phyloP scores from a whole-genome alignment of 2,329 filamentous ascomycete genomes.

The Fusarium siculi region DNA sequence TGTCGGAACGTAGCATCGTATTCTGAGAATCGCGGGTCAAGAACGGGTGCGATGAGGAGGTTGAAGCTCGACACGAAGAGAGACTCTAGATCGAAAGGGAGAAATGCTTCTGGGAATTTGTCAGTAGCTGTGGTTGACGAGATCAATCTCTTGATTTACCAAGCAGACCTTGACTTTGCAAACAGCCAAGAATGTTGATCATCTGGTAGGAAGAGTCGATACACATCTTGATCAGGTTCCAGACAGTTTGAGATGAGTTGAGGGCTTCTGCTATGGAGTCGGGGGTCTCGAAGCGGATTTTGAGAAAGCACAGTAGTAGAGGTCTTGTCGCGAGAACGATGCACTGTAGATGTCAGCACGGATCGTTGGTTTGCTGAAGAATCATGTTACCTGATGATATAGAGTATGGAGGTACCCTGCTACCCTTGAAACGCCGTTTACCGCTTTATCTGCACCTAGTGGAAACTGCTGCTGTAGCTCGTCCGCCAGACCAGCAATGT shows the following conservation, averaged over 20 bases:
- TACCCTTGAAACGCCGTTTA: conserved; percentile 49
- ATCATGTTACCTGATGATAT: conserved; percentile 44
- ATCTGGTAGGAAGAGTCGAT: conserved; percentile 49
- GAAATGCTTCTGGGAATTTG: conserved; percentile 54
- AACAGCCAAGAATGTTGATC: conserved; percentile 53
- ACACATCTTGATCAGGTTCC: conserved; percentile 49
- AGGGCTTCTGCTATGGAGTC: conserved; percentile 46
- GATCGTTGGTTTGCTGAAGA: no score
- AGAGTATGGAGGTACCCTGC: conserved; percentile 48
- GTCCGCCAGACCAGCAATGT: conserved; percentile 45
- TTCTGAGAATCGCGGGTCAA: conserved; percentile 51
- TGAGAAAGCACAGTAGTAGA: conserved; percentile 47
- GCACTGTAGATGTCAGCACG: conserved; percentile 32
- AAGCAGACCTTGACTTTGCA: conserved; percentile 58
- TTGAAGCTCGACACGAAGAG: conserved; percentile 57
- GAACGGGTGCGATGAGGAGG: conserved; percentile 51
- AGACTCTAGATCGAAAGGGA: conserved; percentile 60
- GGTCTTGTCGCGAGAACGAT: conserved; percentile 49
- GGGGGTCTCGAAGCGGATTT: conserved; percentile 45
- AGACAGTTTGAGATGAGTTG: conserved; percentile 50
- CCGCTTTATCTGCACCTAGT: conserved; percentile 41
- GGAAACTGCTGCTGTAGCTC: conserved; percentile 47
- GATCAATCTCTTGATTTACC: conserved; percentile 48
- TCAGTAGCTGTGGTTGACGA: not conserved
- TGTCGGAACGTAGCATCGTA: conserved; percentile 51